phyloP scores from a whole-genome alignment of 2,329 filamentous ascomycete species.

The Exophiala calicioides region DNA sequence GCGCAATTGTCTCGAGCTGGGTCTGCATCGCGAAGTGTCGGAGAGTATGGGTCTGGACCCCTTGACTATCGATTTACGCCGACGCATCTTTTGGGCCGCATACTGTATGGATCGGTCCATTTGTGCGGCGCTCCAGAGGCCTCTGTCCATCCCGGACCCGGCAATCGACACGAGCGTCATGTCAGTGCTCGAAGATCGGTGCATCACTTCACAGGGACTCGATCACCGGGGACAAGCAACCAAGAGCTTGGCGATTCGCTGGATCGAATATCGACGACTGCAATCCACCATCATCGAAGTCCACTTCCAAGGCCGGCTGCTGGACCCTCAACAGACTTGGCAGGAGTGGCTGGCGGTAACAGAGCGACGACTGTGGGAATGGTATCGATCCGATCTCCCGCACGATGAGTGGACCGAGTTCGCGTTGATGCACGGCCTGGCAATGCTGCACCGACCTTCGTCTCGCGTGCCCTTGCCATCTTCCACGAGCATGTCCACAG shows the following conservation, averaged over 20 bases:
- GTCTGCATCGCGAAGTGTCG: constrained; percentile 19
- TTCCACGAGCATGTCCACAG: constrained; percentile 10
- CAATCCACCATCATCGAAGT: constrained; percentile 21
- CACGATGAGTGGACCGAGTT: constrained; percentile 1
- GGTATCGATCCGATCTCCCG: constrained; percentile 6
- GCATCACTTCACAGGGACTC: too few species aligned
- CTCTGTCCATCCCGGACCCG: constrained; percentile 18
- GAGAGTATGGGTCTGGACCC: constrained; percentile 1
- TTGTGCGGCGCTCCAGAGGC: constrained; percentile 19
- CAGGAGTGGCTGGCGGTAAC: constrained; percentile 16
- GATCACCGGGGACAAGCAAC: too few species aligned
- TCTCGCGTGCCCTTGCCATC: constrained; percentile 13
- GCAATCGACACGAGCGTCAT: constrained; percentile 12
- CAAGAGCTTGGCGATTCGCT: constrained; percentile 10
- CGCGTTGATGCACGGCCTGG: constrained; percentile 5
- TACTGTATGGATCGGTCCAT: constrained; percentile 22
- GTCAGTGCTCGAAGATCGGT: constrained; percentile 3
- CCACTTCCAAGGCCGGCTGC: constrained; percentile 15
- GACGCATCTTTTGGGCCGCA: constrained; percentile 22
- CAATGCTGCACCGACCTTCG: constrained; percentile 17
- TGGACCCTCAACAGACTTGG: constrained; percentile 14
- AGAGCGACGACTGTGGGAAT: constrained; percentile 8
- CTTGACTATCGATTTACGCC: constrained; percentile 8
- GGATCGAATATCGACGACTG: constrained; percentile 14
- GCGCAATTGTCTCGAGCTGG: constrained; percentile 20